Base-by-base conservation (phyloP, 495 filamentous ascomycete genomes). In the Aspergillus nanangensis region DNA sequence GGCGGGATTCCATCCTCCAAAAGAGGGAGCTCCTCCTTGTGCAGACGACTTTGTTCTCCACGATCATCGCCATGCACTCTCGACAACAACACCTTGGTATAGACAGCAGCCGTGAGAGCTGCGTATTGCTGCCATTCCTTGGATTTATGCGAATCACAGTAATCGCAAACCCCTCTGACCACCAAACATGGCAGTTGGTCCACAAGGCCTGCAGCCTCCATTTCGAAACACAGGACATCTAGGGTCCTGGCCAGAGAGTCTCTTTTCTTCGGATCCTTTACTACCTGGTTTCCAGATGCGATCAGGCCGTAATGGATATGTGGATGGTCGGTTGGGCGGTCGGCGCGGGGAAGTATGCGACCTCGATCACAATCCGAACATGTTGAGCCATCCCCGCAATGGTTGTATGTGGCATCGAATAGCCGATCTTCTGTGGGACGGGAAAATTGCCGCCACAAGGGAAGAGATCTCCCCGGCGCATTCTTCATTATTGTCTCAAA, bases 51-150 rank as follows among this genome's bases (percentile, higher is more conserved):
- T n/a, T n/a, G n/a, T n/a, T n/a, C n/a, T n/a, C n/a, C n/a, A n/a
- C n/a, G n/a, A n/a, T n/a, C n/a, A n/a, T n/a, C n/a, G n/a, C n/a
- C n/a, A n/a, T n/a, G n/a, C n/a, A n/a, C n/a, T n/a, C n/a, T n/a
- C n/a, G n/a, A n/a, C 5, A 69, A 47, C n/a, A 70, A 44, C 40
- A 59, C 48, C 21, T 51, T 52, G 14, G 65, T 60, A 52, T 62
- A 70, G 13, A 61, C 61, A 0, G 68, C 67, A 5, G 67, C 63
- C 4, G 55, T 57, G 5, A 50, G 57, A 0, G 63, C 61, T 4
- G 63, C 67, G 41, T 62, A 44, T 14, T 29, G 19, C 3, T 44
- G 41, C 41, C 41, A 44, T n/a, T 20, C 17, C 2, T 35, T n/a
- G 22, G 57, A 7, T 40, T 62, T 62, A 31, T 71, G 69, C 1